Evolutionary conservation across 208 protist species (phyloP), one percentile per base, ranked within the genome.

Genomic region (Acanthamoeba divionensis): DNA sequence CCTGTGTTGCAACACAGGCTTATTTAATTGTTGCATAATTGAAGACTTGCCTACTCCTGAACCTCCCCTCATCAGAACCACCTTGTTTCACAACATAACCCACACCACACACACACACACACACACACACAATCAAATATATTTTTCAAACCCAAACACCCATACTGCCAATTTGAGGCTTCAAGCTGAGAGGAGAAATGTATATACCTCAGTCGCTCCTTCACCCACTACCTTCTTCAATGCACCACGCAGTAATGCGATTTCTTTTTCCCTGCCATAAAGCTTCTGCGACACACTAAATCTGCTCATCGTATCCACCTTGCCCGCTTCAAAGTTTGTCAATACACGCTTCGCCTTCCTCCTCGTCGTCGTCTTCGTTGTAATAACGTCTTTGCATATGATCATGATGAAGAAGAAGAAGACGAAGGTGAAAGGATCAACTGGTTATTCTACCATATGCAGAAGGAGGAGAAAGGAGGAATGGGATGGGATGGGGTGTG

Each of bases 261-360:
- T 13, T 24, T 38, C 45, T n/a, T 62, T 0, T 3, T 62, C 50
- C 0, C 75, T 48, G 5, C 75, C 75, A 41, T 85, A 85, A 54
- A 85, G 75, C 52, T 62, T 38, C 24, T 12, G 44, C 8, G 9
- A 24, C 31, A 65, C 33, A 48, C 8, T 21, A 1, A 85, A 63
- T 15, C 75, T 48, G 50, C 75, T 85, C 0, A 4, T 12, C 75
- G 26, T 12, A 54, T 85, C 75, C 50, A 85, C 65, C 15, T 41
- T 2, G 75, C 75, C 75, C 33, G 75, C 75, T 36, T 85, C 2
- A 18, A 85, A 85, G n/a, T n/a, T n/a, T n/a, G n/a, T n/a, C n/a
- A n/a, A 54, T 41, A 66, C 75, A 8, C 75, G 50, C 75, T 5
- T n/a, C 33, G 75, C 75, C 0, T 33, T 21, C 10, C 12, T 36